Evolutionary conservation across 345 rosid genomes (phyloP), one percentile per base, ranked within the genome.

Genomic region (Euphorbia peplus): DNA sequence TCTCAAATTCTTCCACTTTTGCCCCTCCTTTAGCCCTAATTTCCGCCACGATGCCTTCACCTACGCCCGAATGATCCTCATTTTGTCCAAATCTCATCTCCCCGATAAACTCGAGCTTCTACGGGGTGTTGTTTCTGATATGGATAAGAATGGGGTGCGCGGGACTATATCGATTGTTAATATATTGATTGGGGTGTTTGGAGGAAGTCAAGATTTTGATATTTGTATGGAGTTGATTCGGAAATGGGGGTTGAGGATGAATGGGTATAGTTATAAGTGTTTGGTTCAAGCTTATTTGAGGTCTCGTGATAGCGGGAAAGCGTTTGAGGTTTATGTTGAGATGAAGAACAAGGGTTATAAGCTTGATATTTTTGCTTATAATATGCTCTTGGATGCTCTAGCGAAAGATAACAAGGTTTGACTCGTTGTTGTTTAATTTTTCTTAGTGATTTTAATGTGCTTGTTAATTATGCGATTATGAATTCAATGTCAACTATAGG

Each of bases 321-420:
- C 91, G 12, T 79, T 84, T 46, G 73, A 66, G 71, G 85, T 84
- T 72, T 93, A 91, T 66, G 24, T 68, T 59, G 91, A 88, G 78
- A 85, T 93, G 85, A 85, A 80, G 75, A 82, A 80, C 82, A 87
- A 79, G 78, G 88, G 93, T 4, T 84, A 85, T 69, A 82, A 79
- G 63, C 79, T 93, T 63, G 97, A 93, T 50, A 72, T 89, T 41
- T 89, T 93, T 50, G 91, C 83, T 57, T 93, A 85, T 73, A 93
- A 93, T 66, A 93, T 93, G 98, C 74, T 93, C 72, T 71, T 93
- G 83, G 87, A 93, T 81, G 89, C 92, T 76, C 85, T 91, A 65
- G 96, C 86, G 24, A 88, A 89, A 76, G 88, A 92, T 76, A 70
- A 70, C 24, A 87, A 88, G 96, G 96, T 92, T 21, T 68, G 15